Base-by-base conservation (phyloP, 2,329 filamentous ascomycete species). In the Lithohypha guttulata region DNA sequence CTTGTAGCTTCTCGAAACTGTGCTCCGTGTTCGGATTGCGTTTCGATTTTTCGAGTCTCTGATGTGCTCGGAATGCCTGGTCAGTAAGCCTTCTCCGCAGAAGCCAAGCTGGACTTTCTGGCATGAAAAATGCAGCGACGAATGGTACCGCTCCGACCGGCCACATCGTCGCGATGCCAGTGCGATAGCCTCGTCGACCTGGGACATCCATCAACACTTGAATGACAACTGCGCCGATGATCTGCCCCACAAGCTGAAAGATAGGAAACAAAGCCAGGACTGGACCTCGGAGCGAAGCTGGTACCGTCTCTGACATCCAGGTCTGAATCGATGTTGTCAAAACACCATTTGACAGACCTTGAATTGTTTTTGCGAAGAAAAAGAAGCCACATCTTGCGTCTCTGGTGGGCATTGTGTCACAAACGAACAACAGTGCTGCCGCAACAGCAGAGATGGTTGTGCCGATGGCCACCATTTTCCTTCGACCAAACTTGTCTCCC, bases 231-330 rank as follows among this genome's bases (percentile, higher is more conserved):
- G 63, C 58, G 1, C 68, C 68, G 7, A 68, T 56, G 11, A 71
- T 53, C 49, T 71, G 65, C 6, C 68, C 68, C 0, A 70, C 44
- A 3, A 70, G 57, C 13, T 61, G 67, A 48, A 71, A 69, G 2
- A 64, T 62, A 3, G 69, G 68, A 36, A 70, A 64, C 30, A 70
- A 59, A 1, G 67, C 65, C 49, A 71, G 61, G 2, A 63, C 58
- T 0, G 68, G 61, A 2, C 65, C 69, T 23, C 69, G 59, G 6
- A 72, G 56, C 3, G 53, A 55, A 0, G 62, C 57, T 0, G 69
- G 67, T 1, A 66, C 52, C n/a, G 68, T 63, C 44, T 72, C 69
- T 10, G 67, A 70, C 47, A 70, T 61, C 53, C 70, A 71, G 0
- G 68, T 70, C 42, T 65, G 58, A 3, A 58, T 56, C 6, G 60